Evolutionary conservation across 306 rosid genomes (phyloP).

Genomic region (Rubus idaeus): DNA sequence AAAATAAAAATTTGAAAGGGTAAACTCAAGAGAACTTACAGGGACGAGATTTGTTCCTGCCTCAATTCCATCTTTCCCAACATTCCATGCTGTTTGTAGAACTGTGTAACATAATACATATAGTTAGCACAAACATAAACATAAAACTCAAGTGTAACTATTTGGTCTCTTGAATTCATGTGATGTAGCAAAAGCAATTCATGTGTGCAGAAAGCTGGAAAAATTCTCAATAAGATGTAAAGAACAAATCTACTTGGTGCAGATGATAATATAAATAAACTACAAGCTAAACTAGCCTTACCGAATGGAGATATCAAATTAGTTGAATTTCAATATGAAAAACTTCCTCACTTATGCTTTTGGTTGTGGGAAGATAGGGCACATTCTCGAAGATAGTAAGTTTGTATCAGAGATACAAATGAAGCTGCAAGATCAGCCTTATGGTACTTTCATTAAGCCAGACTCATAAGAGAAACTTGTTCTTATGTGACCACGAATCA

Average conservation of each 20-base stretch:
- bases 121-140: slow-evolving; percentile 8
- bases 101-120: slow-evolving; percentile 38
- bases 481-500: too few species aligned
- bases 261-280: neutral
- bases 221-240: neutral
- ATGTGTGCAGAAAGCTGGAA: neutral
- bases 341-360: neutral
- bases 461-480: too few species aligned
- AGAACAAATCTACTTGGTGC: neutral
- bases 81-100: slow-evolving; percentile 66
- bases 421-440: neutral
- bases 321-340: neutral
- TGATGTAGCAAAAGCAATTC: neutral
- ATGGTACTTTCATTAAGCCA: neutral
- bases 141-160: neutral
- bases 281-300: too few species aligned
- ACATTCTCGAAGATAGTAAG: neutral
- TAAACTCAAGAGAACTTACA: slow-evolving; percentile 30
- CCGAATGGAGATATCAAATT: neutral
- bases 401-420: neutral
- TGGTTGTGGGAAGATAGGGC: neutral
- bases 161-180: neutral
- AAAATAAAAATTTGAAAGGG: neutral
- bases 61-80: slow-evolving; percentile 82
- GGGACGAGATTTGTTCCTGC: slow-evolving; percentile 59